Conservation (phyloP, 176 grass and related monocot species). For the Musa beccarii region DNA sequence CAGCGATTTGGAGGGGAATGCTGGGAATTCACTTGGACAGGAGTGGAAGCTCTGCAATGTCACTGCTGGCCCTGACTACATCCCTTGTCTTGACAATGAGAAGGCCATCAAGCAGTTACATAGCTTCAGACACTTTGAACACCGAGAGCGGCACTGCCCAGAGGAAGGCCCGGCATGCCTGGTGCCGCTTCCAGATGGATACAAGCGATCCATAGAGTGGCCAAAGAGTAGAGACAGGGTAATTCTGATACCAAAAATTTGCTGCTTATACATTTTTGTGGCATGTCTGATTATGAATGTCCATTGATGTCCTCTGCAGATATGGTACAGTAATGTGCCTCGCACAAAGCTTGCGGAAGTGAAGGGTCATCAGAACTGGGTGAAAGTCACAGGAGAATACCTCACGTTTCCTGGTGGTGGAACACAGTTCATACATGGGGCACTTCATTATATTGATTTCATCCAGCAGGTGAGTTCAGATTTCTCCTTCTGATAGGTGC, state of each 20-base stretch:
- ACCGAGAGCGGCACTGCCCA: conserved; percentile 83
- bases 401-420: conserved; percentile 91
- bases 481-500: not conserved
- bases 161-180: conserved; percentile 79
- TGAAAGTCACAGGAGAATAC: conserved; percentile 82
- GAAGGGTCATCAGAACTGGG: conserved; percentile 97
- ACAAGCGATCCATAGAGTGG: conserved; percentile 66
- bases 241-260: not conserved
- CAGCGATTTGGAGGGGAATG: conserved; percentile 8
- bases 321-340: conserved; percentile 90
- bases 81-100: conserved; percentile 87
- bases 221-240: conserved; percentile 82
- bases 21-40: conserved; percentile 29
- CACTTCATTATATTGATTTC: conserved; percentile 97
- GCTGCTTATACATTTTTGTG: not conserved
- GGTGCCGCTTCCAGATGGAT: conserved; percentile 45
- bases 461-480: conserved; percentile 43
- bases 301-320: conserved; percentile 25
- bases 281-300: not conserved
- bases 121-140: conserved; percentile 71
- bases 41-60: conserved; percentile 59
- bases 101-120: conserved; percentile 91
- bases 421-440: conserved; percentile 97
- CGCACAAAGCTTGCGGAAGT: conserved; percentile 91
- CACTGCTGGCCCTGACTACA: conserved; percentile 63